Evolutionary conservation across 768 basidiomycete genomes (phyloP), one percentile per base, ranked within the genome.

Genomic region (Ramaria rubella): DNA sequence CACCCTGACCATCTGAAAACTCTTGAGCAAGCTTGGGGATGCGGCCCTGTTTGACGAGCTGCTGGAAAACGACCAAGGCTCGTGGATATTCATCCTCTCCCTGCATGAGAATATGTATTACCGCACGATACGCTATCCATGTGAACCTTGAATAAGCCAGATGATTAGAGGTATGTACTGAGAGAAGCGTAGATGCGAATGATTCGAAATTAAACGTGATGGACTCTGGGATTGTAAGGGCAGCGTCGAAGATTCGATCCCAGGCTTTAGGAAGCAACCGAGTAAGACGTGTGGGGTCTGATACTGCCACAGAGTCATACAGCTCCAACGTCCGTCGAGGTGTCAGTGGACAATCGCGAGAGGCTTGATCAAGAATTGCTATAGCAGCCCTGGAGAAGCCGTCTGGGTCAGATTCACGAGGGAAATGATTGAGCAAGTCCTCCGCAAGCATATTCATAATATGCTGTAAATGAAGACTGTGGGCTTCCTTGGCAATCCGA

Each of bases 361-460:
- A 48, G 4, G 44, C 43, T 1, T 27, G 43, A 17, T 24, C 21
- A 17, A 56, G 21, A 48, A 56, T 48, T 14, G 55, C 24, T 12
- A 38, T 33, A 34, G 36, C 31, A 33, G 55, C 43, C 44, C 26
- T 34, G 3, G 31, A 44, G 26, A 56, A 56, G 14, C 43, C 55
- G 2, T 5, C 31, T 30, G 55, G 55, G 31, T 56, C 43, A 15
- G 33, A 23, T 5, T 56, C 31, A 8, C 55, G 55, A 23, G 55
- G 55, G 36, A 48, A 56, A 56, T 56, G 46, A 15, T 14, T 6
- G 44, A 56, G 55, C 7, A 56, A 24, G 29, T 56, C 55, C 24
- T 45, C 43, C 19, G 45, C 43, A 3, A 56, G 44, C 29, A 33
- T 19, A 29, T 38, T 24, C 43, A 56, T 56, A n/a, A 56, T 26